A percentile compares a stretch with the other conserved stretches of the same genome.
Evolutionary conservation across 306 rosid species (phyloP).

Genomic region (Castanea mollissima): DNA sequence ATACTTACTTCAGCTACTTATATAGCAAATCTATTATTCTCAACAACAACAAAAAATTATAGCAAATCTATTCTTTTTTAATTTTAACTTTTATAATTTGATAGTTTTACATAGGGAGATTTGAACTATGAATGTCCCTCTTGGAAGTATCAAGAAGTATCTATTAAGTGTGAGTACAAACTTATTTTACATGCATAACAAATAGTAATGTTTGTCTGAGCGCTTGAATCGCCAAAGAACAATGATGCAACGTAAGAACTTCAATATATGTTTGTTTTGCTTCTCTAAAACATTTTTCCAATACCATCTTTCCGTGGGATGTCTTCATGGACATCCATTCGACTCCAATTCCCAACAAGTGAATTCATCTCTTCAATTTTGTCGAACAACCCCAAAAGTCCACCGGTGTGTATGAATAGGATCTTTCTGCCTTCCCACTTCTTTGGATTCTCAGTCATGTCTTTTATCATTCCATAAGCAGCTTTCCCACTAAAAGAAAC

Average conservation of each 20-base stretch:
- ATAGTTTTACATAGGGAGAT: no score
- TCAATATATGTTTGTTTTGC: neutral
- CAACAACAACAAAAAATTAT: no score
- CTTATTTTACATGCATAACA: conserved; percentile 4
- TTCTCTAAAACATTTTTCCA: conserved; percentile 75
- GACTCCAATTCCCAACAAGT: conserved; percentile 63
- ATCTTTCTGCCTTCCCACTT: conserved; percentile 95
- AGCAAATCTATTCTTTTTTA: no score
- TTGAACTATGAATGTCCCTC: no score
- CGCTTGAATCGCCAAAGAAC: neutral
- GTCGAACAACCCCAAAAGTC: conserved; percentile 85
- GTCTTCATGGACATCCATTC: conserved; percentile 72
- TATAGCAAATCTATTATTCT: no score
- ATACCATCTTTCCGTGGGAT: conserved; percentile 70
- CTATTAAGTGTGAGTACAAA: neutral
- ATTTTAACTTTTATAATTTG: no score
- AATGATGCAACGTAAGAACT: conserved; percentile 6
- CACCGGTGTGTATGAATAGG: conserved; percentile 93
- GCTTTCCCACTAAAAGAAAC: conserved; percentile 74
- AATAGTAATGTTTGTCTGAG: neutral
- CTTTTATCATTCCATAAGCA: conserved; percentile 69
- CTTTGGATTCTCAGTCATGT: conserved; percentile 67
- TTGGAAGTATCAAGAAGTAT: no score
- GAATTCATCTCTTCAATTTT: conserved; percentile 75
- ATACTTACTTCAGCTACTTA: no score